Evolutionary conservation across 2,329 filamentous ascomycete genomes (phyloP).

Genomic region (Cylindrodendrum hubeiense): DNA sequence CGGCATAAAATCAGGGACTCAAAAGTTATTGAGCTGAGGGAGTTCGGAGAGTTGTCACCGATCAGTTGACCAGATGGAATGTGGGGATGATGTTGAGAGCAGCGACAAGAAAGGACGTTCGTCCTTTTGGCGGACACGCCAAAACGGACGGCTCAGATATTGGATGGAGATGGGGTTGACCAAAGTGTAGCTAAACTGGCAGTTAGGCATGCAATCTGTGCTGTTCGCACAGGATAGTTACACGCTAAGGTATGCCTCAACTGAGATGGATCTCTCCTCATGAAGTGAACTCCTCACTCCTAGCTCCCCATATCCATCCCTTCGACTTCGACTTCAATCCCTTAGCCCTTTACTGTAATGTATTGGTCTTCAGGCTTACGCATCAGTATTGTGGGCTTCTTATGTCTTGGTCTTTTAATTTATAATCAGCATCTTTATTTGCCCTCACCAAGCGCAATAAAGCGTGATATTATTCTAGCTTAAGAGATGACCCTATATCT

Average conservation of each 20-base stretch:
- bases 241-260: slow-evolving; percentile 16
- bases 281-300: neutral
- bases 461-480: no score
- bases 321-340: no score
- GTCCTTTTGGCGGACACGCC: neutral
- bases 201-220: slow-evolving; percentile 21
- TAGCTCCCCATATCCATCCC: no score
- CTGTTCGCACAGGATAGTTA: slow-evolving; percentile 10
- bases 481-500: no score
- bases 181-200: slow-evolving; percentile 15
- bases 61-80: slow-evolving; percentile 21
- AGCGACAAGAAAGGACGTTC: neutral
- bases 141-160: slow-evolving; percentile 3
- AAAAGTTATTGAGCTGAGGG: slow-evolving; percentile 42
- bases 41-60: slow-evolving; percentile 33
- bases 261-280: slow-evolving; percentile 18
- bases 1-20: slow-evolving; percentile 36
- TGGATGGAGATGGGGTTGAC: neutral
- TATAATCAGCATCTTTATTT: no score
- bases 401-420: no score
- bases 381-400: no score
- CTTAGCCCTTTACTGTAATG: no score
- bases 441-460: no score
- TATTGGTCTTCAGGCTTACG: no score
- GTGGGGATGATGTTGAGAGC: slow-evolving; percentile 34